Conservation (phyloP, 208 protist species). For the Crithidia bombi region DNA sequence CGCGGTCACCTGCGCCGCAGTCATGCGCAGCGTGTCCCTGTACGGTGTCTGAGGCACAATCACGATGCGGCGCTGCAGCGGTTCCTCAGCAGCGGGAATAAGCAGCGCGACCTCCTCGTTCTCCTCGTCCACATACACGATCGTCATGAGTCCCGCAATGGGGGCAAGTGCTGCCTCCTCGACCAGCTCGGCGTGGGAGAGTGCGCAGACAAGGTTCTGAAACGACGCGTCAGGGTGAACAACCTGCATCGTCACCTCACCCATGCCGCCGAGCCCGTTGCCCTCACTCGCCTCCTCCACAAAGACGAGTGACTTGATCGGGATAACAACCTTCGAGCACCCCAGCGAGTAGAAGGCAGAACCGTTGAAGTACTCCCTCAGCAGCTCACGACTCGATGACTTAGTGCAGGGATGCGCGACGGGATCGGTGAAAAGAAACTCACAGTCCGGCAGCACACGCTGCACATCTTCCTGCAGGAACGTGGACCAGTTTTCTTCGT, state of each 20-base stretch:
- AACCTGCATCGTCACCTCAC: slow-evolving; percentile 34
- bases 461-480: slow-evolving; percentile 82
- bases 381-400: slow-evolving; percentile 31
- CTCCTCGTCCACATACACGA: slow-evolving; percentile 72
- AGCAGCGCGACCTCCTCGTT: slow-evolving; percentile 77
- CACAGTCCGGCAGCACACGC: slow-evolving; percentile 73
- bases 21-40: slow-evolving; percentile 48
- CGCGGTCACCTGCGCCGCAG: slow-evolving; percentile 43
- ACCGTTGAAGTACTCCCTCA: slow-evolving; percentile 78
- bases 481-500: slow-evolving; percentile 60
- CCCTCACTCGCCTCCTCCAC: slow-evolving; percentile 38
- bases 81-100: slow-evolving; percentile 57
- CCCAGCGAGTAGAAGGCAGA: slow-evolving; percentile 50
- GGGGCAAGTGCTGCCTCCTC: slow-evolving; percentile 83
- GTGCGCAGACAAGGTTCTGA: slow-evolving; percentile 60
- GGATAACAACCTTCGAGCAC: slow-evolving; percentile 78
- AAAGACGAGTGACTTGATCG: slow-evolving; percentile 55
- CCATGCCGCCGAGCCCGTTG: slow-evolving; percentile 10
- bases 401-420: slow-evolving; percentile 29
- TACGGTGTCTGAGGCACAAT: slow-evolving; percentile 54
- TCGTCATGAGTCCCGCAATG: slow-evolving; percentile 63
- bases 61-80: slow-evolving; percentile 66
- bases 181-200: slow-evolving; percentile 78
- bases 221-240: slow-evolving; percentile 33
- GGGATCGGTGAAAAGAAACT: slow-evolving; percentile 52